Conservation (phyloP, 1,139 yeast species). For the Taiozyma sp. region DNA sequence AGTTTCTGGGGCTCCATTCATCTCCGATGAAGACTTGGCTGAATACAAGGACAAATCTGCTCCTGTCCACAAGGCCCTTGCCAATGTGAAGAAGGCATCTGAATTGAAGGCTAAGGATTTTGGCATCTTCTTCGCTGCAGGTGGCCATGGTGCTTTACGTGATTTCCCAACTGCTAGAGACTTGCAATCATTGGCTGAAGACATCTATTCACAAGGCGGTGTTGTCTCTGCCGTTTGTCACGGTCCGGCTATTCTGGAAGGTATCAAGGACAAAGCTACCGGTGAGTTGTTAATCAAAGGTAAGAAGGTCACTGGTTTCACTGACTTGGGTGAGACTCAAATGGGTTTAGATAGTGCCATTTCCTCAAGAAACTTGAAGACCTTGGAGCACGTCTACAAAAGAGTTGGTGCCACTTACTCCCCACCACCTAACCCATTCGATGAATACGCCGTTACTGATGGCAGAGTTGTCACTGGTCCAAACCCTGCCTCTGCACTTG, state of each 20-base stretch:
- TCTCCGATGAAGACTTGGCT: slow-evolving; percentile 40
- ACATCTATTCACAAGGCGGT: slow-evolving; percentile 46
- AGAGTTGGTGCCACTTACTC: slow-evolving; percentile 40
- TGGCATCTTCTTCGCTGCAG: slow-evolving; percentile 54
- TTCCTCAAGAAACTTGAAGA: slow-evolving; percentile 30
- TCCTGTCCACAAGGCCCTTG: slow-evolving; percentile 33
- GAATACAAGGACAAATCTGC: slow-evolving; percentile 36
- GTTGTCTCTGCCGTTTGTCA: slow-evolving; percentile 64
- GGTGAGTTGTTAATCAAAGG: slow-evolving; percentile 47
- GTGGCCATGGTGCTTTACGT: slow-evolving; percentile 59
- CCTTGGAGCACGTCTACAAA: slow-evolving; percentile 34
- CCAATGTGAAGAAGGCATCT: slow-evolving; percentile 36
- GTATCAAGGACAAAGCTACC: slow-evolving; percentile 36
- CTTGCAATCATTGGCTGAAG: slow-evolving; percentile 41
- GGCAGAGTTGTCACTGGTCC: slow-evolving; percentile 57
- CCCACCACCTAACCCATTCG: slow-evolving; percentile 50
- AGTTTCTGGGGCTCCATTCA: slow-evolving; percentile 28
- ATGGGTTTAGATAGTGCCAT: slow-evolving; percentile 35
- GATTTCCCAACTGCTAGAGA: slow-evolving; percentile 51
- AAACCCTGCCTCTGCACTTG: slow-evolving; percentile 55
- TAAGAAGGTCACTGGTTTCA: slow-evolving; percentile 56
- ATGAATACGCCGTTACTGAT: slow-evolving; percentile 43
- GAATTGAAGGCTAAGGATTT: slow-evolving; percentile 45
- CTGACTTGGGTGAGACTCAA: slow-evolving; percentile 47
- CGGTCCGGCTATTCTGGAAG: slow-evolving; percentile 54